Evolutionary conservation across 2,329 filamentous ascomycete genomes (phyloP), one percentile per base, ranked within the genome.

Genomic region (Colletotrichum sp.): DNA sequence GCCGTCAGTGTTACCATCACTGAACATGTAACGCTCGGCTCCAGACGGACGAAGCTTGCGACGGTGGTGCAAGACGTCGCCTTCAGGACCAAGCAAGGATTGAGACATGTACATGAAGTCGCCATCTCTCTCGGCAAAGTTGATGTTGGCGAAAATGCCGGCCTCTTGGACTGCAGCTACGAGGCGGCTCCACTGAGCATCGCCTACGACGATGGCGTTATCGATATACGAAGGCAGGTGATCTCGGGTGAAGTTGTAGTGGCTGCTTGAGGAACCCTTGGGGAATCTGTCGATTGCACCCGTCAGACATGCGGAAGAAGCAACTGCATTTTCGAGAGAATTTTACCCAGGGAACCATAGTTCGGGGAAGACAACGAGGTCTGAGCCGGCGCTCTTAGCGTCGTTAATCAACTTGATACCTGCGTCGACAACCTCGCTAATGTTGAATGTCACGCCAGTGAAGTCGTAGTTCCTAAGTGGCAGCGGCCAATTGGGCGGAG

Each of bases 11-110:
- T 81, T 80, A 0, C 85, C 85, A 52, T 90, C 89, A 2, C 88
- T 89, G 34, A 87, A 90, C 16, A 90, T 77, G 3, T 86, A 87
- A 1, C 87, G 84, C 79, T 90, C 89, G 82, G 90, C 86, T 68
- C 90, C 88, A 0, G 88, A 90, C 0, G 88, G 85, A 78, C 90
- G 90, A 76, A 90, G 82, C 81, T 91, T 90, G 26, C 87, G 84
- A 3, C 88, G 85, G 52, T 85, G 81, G 7, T 84, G 79, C 8
- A 83, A 65, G 8, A 89, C 52, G 18, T 86, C 81, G 1, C 88
- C 88, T 32, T 84, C 78, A 0, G 83, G 80, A 1, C 80, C 83
- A 68, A 90, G 86, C 13, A 89, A 82, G 4, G 83, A 83, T 77
- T 90, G 88, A 0, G 87, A 81, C 36, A 89, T 87, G 81, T 89